Evolutionary conservation across 2,329 filamentous ascomycete genomes (phyloP).

Genomic region (Penicillium glabrum): DNA sequence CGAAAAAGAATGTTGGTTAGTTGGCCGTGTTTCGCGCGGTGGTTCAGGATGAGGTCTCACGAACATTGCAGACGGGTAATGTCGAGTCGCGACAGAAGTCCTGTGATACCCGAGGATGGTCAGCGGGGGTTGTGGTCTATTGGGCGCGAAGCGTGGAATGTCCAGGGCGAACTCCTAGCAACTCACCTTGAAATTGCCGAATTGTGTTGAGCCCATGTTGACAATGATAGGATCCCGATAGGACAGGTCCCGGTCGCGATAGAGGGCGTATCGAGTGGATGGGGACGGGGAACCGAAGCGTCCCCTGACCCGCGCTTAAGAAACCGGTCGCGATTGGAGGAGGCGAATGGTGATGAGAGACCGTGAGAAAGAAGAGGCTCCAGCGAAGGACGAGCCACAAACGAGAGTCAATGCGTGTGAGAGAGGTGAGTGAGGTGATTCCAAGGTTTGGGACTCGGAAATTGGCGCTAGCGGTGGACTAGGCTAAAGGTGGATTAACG

Average conservation of each 20-base stretch:
- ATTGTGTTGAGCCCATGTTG: slow-evolving; percentile 54
- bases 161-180: slow-evolving; percentile 5
- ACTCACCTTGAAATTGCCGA: slow-evolving; percentile 60
- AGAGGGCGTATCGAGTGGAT: not conserved
- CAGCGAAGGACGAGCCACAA: not conserved
- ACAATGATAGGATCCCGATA: not conserved
- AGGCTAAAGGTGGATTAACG: not conserved
- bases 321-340: slow-evolving; percentile 2
- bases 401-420: not conserved
- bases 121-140: slow-evolving; percentile 15
- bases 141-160: slow-evolving; percentile 1
- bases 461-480: slow-evolving; percentile 1
- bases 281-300: slow-evolving; percentile 6
- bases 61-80: slow-evolving; percentile 79
- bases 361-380: not conserved
- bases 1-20: slow-evolving; percentile 16
- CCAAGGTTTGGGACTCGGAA: slow-evolving; percentile 3
- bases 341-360: not conserved
- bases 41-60: slow-evolving; percentile 35
- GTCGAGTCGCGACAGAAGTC: slow-evolving; percentile 82
- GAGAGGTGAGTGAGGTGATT: not conserved
- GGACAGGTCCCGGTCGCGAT: slow-evolving; percentile 1
- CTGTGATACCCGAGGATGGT: slow-evolving; percentile 47
- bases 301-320: slow-evolving; percentile 12
- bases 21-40: not conserved